phyloP scores from a whole-genome alignment of 495 filamentous ascomycete species.

The Patellaria atrata region DNA sequence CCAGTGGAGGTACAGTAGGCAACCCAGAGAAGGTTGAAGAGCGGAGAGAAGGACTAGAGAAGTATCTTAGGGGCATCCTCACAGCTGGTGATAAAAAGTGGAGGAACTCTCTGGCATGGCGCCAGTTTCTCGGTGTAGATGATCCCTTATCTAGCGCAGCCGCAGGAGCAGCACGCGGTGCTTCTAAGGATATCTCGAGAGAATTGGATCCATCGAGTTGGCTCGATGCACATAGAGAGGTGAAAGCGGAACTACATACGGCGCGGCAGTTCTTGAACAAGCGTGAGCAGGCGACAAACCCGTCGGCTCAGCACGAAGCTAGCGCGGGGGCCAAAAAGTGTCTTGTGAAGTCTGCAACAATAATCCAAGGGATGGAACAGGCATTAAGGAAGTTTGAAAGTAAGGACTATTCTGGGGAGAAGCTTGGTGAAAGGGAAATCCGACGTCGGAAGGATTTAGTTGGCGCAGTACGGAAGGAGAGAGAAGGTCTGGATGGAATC shows the following conservation, averaged over 20 bases:
- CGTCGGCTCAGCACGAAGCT: slow-evolving; percentile 59
- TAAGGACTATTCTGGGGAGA: no score
- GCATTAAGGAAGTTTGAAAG: no score
- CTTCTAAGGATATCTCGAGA: slow-evolving; percentile 27
- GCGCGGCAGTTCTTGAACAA: slow-evolving; percentile 59
- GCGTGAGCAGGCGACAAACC: slow-evolving; percentile 57
- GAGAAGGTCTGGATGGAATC: slow-evolving; percentile 72
- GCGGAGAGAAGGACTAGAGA: slow-evolving; percentile 60
- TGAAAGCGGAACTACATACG: slow-evolving; percentile 72
- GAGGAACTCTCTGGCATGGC: slow-evolving; percentile 74
- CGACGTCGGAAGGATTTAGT: slow-evolving; percentile 68
- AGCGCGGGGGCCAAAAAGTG: slow-evolving; percentile 67
- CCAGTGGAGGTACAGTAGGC: slow-evolving; percentile 39
- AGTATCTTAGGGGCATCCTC: slow-evolving; percentile 72
- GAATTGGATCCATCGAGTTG: slow-evolving; percentile 65
- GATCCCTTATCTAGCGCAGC: slow-evolving; percentile 31
- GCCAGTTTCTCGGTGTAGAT: slow-evolving; percentile 65
- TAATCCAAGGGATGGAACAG: slow-evolving; percentile 48
- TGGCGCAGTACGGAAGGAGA: slow-evolving; percentile 62
- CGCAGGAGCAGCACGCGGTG: slow-evolving; percentile 27
- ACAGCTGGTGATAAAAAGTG: slow-evolving; percentile 60
- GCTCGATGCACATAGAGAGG: slow-evolving; percentile 72
- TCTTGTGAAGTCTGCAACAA: slow-evolving; percentile 55
- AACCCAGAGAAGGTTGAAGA: slow-evolving; percentile 67
- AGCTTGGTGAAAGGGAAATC: slow-evolving; percentile 88